Percentiles rank a stretch among this genome's conserved stretches.
These are phyloP conservation scores for Pichia sp. DNA, from an alignment of 1,139 yeast genomes.

Conservation along the genomic window DNA sequence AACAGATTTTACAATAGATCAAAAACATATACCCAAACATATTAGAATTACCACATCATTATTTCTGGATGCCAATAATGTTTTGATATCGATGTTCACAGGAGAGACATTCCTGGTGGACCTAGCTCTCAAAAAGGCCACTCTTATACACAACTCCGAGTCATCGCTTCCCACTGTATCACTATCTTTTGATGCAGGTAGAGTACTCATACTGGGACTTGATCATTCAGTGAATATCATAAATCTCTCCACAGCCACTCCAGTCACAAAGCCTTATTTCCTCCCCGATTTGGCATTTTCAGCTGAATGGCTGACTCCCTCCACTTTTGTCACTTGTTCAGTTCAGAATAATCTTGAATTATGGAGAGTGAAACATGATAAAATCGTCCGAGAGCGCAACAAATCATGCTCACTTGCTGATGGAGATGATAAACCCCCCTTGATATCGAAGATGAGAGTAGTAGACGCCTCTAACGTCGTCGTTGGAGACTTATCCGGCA, in stretches of 20 bases:
- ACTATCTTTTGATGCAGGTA: slow-evolving; percentile 3
- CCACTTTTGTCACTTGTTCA: slow-evolving; percentile 1
- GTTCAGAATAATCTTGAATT: slow-evolving; percentile 29
- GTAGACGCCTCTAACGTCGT: no score
- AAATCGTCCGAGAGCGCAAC: no score
- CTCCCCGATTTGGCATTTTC: slow-evolving; percentile 3
- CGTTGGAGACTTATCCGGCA: no score
- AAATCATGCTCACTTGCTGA: no score
- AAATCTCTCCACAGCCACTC: neutral
- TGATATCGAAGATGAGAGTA: no score
- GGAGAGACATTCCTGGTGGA: slow-evolving; percentile 14
- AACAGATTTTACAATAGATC: neutral
- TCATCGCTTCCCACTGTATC: slow-evolving; percentile 1
- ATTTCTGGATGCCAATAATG: slow-evolving; percentile 13
- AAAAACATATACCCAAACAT: neutral
- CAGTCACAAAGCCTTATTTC: neutral
- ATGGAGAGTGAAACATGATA: no score
- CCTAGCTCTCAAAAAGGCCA: slow-evolving; percentile 2
- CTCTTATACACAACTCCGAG: neutral
- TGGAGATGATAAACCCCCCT: no score
- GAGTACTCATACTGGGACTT: slow-evolving; percentile 2
- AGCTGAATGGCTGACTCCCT: slow-evolving; percentile 2
- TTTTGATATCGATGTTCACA: slow-evolving; percentile 16
- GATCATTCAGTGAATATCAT: slow-evolving; percentile 6
- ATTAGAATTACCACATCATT: slow-evolving; percentile 14